Base-by-base conservation (phyloP, 768 basidiomycete genomes). In the Heimioporus sp. region DNA sequence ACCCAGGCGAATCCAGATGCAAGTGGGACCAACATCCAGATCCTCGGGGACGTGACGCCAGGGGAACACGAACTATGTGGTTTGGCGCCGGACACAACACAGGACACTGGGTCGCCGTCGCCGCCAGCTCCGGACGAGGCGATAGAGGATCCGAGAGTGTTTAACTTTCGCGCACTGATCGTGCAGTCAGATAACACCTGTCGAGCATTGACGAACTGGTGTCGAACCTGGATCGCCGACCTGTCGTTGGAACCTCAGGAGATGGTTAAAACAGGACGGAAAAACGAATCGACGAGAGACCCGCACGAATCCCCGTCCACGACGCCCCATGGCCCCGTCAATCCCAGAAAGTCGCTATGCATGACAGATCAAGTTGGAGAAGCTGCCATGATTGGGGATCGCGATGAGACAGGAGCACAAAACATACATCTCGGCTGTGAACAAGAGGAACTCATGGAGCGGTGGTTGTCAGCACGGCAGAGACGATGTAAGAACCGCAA, bases 121-220 rank as follows among this genome's bases (percentile, higher is more conserved):
- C 13, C 36, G 2, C 16, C 47, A 4, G 13, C 43, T 10, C 16
- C 17, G 17, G 36, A 31, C 11, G 15, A 8, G 9, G 11, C n/a
- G 43, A 43, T 59, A 3, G 19, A 35, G 30, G 57, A 62, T 35
- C 61, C 61, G n/a, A 36, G 54, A 10, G 17, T 52, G 3, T 17
- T 20, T 34, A 34, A n/a, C 10, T 38, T 62, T 24, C 48, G 57
- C 15, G 34, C 40, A 15, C 52, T 45, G 31, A 36, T 62, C 20
- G 17, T 7, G 7, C 57, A 24, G 43, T 49, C 30, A 15, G 48
- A 63, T 16, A 48, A 36, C 13, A 21, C 19, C 3, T 10, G 48
- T n/a, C 49, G 43, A 24, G 30, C 28, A 24, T 35, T 62, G 39
- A 50, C 54, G 40, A 32, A 47, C 10, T 59, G 61, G 54, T 62